Evolutionary conservation across 176 grass and related monocot species (phyloP), one percentile per base, ranked within the genome.

Genomic region (Guadua angustifolia): DNA sequence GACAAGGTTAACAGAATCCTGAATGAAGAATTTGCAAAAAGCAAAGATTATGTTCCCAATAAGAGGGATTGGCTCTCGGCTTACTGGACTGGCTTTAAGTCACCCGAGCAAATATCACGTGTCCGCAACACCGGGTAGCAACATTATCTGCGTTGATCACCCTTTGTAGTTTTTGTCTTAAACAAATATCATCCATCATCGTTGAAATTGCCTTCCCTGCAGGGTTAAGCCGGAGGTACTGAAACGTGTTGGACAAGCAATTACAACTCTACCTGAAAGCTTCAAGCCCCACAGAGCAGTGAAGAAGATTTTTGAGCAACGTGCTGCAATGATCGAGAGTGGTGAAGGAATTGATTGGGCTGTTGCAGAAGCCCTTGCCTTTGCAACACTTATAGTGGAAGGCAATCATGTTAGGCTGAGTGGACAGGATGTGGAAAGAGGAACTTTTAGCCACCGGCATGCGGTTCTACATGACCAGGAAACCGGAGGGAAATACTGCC

Each of bases 201-300:
- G 8, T 33, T 50, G 26, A 19, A 73, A 66, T 38, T 57, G 26
- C 50, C 43, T 71, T 24, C 53, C 69, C n/a, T 78, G 53, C 60
- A 95, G 95, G 79, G 95, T 98, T 70, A 98, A 98, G 59, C 95
- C 95, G 3, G 95, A 94, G 77, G 80, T 98, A 51, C 74, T 98
- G 82, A 98, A 98, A 90, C 88, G 85, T 74, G 92, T 98, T 78
- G 95, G 95, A 61, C 78, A 94, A 85, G 88, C 91, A 66, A 95
- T 98, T 74, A 91, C 95, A 78, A 49, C 82, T 52, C 85, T 98
- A 58, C 95, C 95, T 69, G 95, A 95, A 86, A 89, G 79, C 76
- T 98, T 98, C 82, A 98, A 93, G 85, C 95, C 95, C 46, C 95
- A 98, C 75, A 88, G 95, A 86, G 95, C 95, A 61, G 92, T 98